Evolutionary conservation across 495 filamentous ascomycete species (phyloP), one percentile per base, ranked within the genome.

Genomic region (Aspergillus panamensis): DNA sequence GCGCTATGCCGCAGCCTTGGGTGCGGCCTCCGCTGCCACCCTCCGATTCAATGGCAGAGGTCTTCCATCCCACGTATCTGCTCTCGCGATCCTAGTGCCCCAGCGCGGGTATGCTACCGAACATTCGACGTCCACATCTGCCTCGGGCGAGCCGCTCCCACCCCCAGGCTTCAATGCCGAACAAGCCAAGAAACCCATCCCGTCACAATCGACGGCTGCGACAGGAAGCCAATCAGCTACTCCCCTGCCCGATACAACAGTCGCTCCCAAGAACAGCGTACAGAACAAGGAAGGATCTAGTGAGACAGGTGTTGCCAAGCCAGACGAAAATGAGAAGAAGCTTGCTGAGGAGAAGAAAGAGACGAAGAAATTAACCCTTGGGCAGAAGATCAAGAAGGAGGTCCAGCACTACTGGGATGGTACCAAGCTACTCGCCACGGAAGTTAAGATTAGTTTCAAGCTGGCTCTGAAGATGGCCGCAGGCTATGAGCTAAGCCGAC

Each of bases 321-420:
- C 69, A 13, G 69, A 72, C 1, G 75, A 74, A 56, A 70, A 81
- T 37, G 42, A 21, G 19, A 80, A 84, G 66, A 83, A 82, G 63
- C 66, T 72, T 9, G 72, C 70, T 17, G 83, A 83, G 54, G 84
- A 86, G 71, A 90, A 93, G 70, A 88, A 91, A 69, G 88, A 88
- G 56, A 79, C 87, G 69, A 88, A 88, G 75, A 95, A 94, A 63
- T 76, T 96, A 75, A 96, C 95, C 0, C 39, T 97, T 3, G 85
- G 82, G 70, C 91, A 97, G 68, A 96, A 91, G 77, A 82, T 97
- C 64, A 97, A 96, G 80, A 89, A 90, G 67, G 94, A 97, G 69
- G 78, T 79, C 14, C 82, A 86, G 59, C 94, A 99, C 71, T 99
- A 97, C 76, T 97, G 94, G 94, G 94, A 99, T 80, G 94, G 94